Percentiles rank a stretch among this genome's conserved stretches.
Conservation (phyloP, 2,329 filamentous ascomycete species). For the Colletotrichum aenigma region DNA sequence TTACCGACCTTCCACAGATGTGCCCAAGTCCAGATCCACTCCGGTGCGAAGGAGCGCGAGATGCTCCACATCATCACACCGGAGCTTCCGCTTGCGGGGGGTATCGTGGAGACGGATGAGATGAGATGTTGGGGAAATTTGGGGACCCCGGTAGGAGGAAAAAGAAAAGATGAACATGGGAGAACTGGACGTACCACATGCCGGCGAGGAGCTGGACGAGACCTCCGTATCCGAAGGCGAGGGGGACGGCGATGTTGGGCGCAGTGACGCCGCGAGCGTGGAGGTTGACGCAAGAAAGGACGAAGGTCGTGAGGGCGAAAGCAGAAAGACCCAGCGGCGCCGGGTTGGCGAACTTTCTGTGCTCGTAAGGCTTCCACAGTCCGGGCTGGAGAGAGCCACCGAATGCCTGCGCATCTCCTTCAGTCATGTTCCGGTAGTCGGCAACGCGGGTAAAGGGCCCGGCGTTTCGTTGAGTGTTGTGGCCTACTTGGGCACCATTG, state of each 20-base stretch:
- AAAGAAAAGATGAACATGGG: neutral
- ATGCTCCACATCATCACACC: neutral
- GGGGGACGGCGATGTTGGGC: constrained; percentile 71
- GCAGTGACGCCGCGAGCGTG: constrained; percentile 60
- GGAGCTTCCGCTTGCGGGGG: constrained; percentile 13
- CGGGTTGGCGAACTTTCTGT: constrained; percentile 80
- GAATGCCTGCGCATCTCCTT: constrained; percentile 51
- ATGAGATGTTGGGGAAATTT: constrained; percentile 14
- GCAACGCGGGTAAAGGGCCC: constrained; percentile 15
- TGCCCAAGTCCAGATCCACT: neutral
- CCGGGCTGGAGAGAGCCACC: constrained; percentile 78
- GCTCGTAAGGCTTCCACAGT: constrained; percentile 64
- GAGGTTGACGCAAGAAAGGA: constrained; percentile 77
- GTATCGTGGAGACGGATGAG: constrained; percentile 15
- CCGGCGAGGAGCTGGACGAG: constrained; percentile 80
- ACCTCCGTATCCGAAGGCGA: constrained; percentile 78
- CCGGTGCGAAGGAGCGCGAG: constrained; percentile 8
- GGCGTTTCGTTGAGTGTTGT: constrained; percentile 1
- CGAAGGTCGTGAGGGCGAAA: constrained; percentile 84
- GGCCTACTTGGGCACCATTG: constrained; percentile 5
- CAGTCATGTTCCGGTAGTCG: constrained; percentile 20
- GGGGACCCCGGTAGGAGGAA: neutral
- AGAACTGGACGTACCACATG: constrained; percentile 73
- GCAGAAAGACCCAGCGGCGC: constrained; percentile 77
- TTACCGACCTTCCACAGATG: neutral